Evolutionary conservation across 257 asterid genomes (phyloP).

Genomic region (Gentiana dahurica): DNA sequence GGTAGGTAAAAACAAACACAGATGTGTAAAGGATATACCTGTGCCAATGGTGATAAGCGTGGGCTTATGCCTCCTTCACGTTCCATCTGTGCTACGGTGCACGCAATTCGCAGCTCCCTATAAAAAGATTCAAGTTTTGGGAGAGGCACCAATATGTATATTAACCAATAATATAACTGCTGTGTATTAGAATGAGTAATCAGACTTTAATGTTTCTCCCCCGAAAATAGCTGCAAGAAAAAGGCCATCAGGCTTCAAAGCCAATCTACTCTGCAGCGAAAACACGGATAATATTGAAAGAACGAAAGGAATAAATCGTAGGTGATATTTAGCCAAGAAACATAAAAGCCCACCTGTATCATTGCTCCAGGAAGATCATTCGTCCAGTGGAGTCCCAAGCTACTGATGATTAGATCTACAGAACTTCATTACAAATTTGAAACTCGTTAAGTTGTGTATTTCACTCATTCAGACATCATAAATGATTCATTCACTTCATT

Average conservation of each 20-base stretch:
- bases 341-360: slow-evolving; percentile 65
- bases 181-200: neutral
- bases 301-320: neutral
- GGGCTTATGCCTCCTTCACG: slow-evolving; percentile 98
- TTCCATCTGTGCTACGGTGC: slow-evolving; percentile 95
- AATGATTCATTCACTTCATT: neutral
- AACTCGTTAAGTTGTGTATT: slow-evolving; percentile 2
- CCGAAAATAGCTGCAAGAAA: slow-evolving; percentile 94
- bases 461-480: neutral
- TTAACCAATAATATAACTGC: neutral
- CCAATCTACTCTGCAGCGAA: slow-evolving; percentile 73
- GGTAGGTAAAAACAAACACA: slow-evolving; percentile 1
- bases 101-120: slow-evolving; percentile 92
- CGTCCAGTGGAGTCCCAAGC: slow-evolving; percentile 99
- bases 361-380: slow-evolving; percentile 98
- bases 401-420: slow-evolving; percentile 70
- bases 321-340: neutral
- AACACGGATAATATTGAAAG: slow-evolving; percentile 2
- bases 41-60: slow-evolving; percentile 90
- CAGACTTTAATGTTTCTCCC: slow-evolving; percentile 83
- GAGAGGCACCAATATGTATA: neutral
- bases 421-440: slow-evolving; percentile 39
- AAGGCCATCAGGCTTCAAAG: slow-evolving; percentile 93
- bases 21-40: slow-evolving; percentile 29
- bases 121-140: slow-evolving; percentile 1